Conservation (phyloP, 331 rosid species). For the Erythrophleum ivorense region DNA sequence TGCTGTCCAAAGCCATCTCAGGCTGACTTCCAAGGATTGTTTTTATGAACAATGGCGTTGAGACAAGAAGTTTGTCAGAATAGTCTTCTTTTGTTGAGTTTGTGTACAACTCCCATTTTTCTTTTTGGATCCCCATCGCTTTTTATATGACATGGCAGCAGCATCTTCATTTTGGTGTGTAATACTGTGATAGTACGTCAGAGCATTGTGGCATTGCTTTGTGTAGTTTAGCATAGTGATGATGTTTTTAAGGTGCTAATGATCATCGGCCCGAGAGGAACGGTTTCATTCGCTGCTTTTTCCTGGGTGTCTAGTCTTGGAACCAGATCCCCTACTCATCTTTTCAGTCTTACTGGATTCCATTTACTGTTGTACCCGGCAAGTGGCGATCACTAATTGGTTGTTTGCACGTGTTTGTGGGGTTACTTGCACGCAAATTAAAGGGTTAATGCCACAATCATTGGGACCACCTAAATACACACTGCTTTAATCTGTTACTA, state of each 20-base stretch:
- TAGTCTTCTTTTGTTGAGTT: constrained; percentile 36
- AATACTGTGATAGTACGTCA: not conserved
- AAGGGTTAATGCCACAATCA: not conserved
- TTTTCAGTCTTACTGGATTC: not conserved
- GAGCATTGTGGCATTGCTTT: constrained; percentile 15
- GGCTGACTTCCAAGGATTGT: constrained; percentile 40
- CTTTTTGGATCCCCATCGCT: constrained; percentile 4
- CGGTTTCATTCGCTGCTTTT: not conserved
- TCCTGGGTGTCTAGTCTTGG: too few relatives aligned
- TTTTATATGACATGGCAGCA: constrained; percentile 18
- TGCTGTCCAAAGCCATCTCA: constrained; percentile 34
- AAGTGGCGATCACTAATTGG: not conserved
- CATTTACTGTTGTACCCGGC: not conserved
- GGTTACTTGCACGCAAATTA: not conserved
- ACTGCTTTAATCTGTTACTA: not conserved
- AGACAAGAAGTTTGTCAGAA: constrained; percentile 39
- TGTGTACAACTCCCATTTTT: constrained; percentile 37
- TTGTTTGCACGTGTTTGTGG: not conserved
- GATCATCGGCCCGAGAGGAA: not conserved
- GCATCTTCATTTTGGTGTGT: constrained; percentile 25
- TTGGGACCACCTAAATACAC: not conserved
- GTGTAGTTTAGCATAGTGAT: constrained; percentile 36
- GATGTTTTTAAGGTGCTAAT: constrained; percentile 21
- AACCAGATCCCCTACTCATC: too few relatives aligned
- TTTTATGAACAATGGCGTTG: constrained; percentile 37